Evolutionary conservation across 2,329 filamentous ascomycete genomes (phyloP), one percentile per base, ranked within the genome.

Genomic region (Pseudopyrenochaeta lycopersici): DNA sequence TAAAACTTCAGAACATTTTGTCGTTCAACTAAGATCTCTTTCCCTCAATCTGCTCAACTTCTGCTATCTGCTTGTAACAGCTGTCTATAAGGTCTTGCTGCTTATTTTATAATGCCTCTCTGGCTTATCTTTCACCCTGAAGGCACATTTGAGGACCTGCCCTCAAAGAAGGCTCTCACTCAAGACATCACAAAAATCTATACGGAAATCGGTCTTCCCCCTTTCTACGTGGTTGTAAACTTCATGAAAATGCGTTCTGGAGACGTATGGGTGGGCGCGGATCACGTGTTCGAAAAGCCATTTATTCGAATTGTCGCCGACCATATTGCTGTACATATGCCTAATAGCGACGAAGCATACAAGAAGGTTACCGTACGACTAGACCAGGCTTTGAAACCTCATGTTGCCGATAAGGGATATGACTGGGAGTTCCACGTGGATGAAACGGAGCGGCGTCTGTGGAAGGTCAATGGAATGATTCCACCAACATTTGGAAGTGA

Each of bases 351-450:
- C 5, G 42, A 46, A 11, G 38, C 29, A n/a, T 58, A 60, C 38
- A 42, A 33, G 10, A 35, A 38, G 7, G 48, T 58, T 2, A 49
- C 49, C 12, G 54, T 47, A 18, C 36, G 35, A 14, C 55, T 80
- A 2, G 71, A 78, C 20, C n/a, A 50, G 3, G 38, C 63, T 0
- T 33, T 81, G 4, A 74, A 76, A 59, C 75, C 76, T 12, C 73
- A 79, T 44, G 53, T 80, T 1, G 63, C 56, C 0, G 77, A 77
- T 20, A 77, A 76, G 52, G 79, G 77, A 0, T 78, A 76, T 40
- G 72, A 77, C 52, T 80, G 70, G 67, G 80, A 82, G 62, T 78
- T 71, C 48, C 73, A 77, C 49, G 63, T 81, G 15, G 68, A 73
- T 23, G 78, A 82, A 66, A 79, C 77, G n/a, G 74, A 77, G 21